Base-by-base conservation (phyloP, 345 rosid genomes). In the Gynandropsis gynandra region DNA sequence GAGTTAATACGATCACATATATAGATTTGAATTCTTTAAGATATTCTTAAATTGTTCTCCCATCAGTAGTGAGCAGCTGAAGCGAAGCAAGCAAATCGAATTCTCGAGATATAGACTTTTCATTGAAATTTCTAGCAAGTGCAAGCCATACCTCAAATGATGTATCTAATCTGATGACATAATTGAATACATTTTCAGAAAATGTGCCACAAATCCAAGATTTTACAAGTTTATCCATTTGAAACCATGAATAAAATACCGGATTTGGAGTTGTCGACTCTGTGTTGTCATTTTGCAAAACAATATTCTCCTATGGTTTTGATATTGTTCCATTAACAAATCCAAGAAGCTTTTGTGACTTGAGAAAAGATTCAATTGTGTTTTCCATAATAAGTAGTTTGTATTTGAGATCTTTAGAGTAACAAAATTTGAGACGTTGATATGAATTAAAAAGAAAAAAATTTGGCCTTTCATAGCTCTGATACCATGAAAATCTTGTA, bases 141-240 rank as follows among this genome's bases (percentile, higher is more conserved):
- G 9, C 11, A 1, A 11, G 0, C 48, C 48, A 54, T 0, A 54
- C 31, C 0, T 54, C 58, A 0, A 3, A 8, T 0, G 58, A 39
- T 0, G 27, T 10, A 0, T 0, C 0, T 0, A 54, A 2, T 0
- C 7, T 12, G 0, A 10, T 10, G 2, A 31, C 59, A 7, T 4
- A 4, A 0, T 47, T 38, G 0, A 40, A 17, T 0, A 31, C 40
- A 4, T 54, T 49, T 4, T 41, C 31, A 0, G 31, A 1, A 1
- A 54, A 49, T 0, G 59, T 42, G 0, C 49, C n/a, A 42, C 27
- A 54, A 0, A 54, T 16, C 59, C 48, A 54, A 0, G 47, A 54
- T 1, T 10, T 38, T 0, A 53, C 14, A 0, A 53, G 46, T 4
- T 53, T 13, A 2, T 40, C 15, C 0, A 27, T 40, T 0, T 29